Conservation (phyloP, 257 asterid genomes). For the Primulina eburnea region DNA sequence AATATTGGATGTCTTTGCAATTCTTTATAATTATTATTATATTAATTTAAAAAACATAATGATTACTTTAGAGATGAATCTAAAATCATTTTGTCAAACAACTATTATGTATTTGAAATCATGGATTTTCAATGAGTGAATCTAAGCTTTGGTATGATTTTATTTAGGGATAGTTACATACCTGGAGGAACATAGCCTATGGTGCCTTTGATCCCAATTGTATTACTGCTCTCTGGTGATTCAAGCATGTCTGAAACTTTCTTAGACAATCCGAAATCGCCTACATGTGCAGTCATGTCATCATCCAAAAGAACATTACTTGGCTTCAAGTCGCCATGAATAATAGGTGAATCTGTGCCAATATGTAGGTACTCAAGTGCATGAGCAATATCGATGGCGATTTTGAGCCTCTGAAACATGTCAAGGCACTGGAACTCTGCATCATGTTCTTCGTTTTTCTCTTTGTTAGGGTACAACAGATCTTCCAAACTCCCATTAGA, state of each 20-base stretch:
- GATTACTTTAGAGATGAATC: no score
- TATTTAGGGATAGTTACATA: no score
- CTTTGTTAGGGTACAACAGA: conserved; percentile 16
- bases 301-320: conserved; percentile 7
- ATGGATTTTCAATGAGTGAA: no score
- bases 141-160: no score
- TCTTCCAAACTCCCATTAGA: conserved; percentile 23
- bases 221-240: not conserved
- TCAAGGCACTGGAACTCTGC: not conserved
- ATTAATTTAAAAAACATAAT: no score
- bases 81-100: no score
- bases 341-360: conserved; percentile 1
- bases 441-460: not conserved
- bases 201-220: not conserved
- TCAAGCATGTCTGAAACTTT: no score
- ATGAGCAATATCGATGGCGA: conserved; percentile 24
- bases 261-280: conserved; percentile 18
- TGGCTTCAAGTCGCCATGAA: conserved; percentile 18
- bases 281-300: conserved; percentile 26
- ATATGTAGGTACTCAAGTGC: conserved; percentile 26
- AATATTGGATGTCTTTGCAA: no score
- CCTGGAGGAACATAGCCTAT: not conserved
- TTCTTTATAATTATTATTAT: no score
- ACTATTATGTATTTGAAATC: no score
- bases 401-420: not conserved